These are phyloP conservation scores for Termitomyces titanicus DNA, from an alignment of 768 basidiomycete species.

Conservation along the genomic window DNA sequence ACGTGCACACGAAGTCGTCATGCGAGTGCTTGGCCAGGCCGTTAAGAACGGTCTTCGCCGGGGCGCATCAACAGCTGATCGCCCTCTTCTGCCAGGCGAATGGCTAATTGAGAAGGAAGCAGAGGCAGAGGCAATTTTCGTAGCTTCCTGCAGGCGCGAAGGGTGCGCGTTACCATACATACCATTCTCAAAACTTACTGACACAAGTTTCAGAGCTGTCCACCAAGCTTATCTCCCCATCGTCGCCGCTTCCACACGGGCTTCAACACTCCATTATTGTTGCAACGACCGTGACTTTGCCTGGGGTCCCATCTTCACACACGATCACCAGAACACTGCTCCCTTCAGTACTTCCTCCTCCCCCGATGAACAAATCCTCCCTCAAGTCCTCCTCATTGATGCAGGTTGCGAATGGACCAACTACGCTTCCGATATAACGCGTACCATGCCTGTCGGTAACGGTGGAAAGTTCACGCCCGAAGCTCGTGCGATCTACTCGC, in stretches of 20 bases:
- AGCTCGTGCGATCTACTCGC: conserved; percentile 77
- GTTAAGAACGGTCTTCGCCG: conserved; percentile 54
- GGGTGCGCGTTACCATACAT: conserved; percentile 51
- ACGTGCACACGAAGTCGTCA: conserved; percentile 86
- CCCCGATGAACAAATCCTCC: conserved; percentile 36
- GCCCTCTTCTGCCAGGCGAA: conserved; percentile 65
- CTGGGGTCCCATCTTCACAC: conserved; percentile 68
- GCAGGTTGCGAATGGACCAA: conserved; percentile 87
- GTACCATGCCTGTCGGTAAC: conserved; percentile 92
- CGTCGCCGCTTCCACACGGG: conserved; percentile 81
- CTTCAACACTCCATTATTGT: conserved; percentile 91
- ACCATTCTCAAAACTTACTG: background rate
- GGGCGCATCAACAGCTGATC: conserved; percentile 39
- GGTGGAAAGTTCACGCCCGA: conserved; percentile 84
- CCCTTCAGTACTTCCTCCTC: conserved; percentile 38
- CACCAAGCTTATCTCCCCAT: conserved; percentile 94
- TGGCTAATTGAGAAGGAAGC: conserved; percentile 92
- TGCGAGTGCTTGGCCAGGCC: conserved; percentile 82
- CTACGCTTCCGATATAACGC: conserved; percentile 56
- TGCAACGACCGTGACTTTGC: conserved; percentile 87
- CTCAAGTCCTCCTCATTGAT: conserved; percentile 86
- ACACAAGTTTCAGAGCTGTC: conserved; percentile 47
- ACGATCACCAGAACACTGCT: conserved; percentile 52
- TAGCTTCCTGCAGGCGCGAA: conserved; percentile 83
- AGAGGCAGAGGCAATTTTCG: conserved; percentile 92